Base-by-base conservation (phyloP, 139 green algal species). In the Deuterostichococcus epilithicus region DNA sequence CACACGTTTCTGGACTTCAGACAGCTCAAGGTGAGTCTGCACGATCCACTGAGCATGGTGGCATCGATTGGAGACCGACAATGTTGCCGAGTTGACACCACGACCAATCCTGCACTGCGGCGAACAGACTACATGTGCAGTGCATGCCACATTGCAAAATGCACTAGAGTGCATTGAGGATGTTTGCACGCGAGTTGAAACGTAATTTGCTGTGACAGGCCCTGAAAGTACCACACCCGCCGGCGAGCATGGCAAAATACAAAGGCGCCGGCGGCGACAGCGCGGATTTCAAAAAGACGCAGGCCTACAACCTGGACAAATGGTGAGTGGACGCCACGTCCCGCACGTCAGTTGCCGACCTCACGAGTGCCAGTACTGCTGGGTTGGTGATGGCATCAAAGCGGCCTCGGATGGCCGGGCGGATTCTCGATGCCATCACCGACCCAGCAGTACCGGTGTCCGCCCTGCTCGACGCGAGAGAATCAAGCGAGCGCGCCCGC, bases 251-350 rank as follows among this genome's bases (percentile, higher is more conserved):
- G 20, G 76, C 77, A 37, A 69, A 80, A 25, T 67, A 85, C 1
- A 80, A 83, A 37, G 39, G 34, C 30, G 47, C n/a, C n/a, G n/a
- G n/a, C n/a, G n/a, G 77, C 5, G 71, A 76, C 8, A 28, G 35
- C 5, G 47, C 47, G 30, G 76, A 87, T 34, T 93, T 88, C 80
- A 68, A 78, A 23, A 86, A 90, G 30, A 91, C 81, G 4, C 87
- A 89, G 69, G 75, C 78, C 0, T 95, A 95, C 80, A 84, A 86
- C n/a, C 32, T 91, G 13, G 91, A 93, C 77, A 94, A 94, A 70
- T 88, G 83, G 87, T 87, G 68, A 26, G 71, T 37, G 1, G 44
- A 8, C 20, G 13, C 15, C 60, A 39, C 67, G 35, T 77, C 3
- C 10, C 30, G 32, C n/a, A n/a, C n/a, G n/a, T n/a, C n/a, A n/a